Evolutionary conservation across 2,329 filamentous ascomycete species (phyloP).

Genomic region (Phialocephala subalpina): DNA sequence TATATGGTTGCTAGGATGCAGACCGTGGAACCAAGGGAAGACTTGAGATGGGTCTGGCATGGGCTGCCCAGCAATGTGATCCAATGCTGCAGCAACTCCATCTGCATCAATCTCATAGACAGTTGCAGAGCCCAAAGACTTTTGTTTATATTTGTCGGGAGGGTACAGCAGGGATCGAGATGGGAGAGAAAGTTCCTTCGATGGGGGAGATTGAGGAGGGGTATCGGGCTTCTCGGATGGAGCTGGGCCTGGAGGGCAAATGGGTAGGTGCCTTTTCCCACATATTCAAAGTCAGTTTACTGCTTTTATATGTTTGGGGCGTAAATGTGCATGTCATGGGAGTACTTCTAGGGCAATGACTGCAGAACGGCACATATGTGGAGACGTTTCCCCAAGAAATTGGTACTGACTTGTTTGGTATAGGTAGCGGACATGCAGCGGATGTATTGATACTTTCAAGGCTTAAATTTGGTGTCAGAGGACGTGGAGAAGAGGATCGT

Average conservation of each 20-base stretch:
- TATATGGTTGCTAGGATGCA: slow-evolving; percentile 87
- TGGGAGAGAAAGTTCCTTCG: slow-evolving; percentile 61
- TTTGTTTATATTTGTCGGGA: slow-evolving; percentile 66
- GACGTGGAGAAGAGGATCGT: slow-evolving; percentile 52
- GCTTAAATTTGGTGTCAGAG: slow-evolving; percentile 58
- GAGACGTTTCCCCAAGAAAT: background rate
- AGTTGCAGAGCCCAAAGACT: slow-evolving; percentile 59
- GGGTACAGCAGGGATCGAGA: slow-evolving; percentile 79
- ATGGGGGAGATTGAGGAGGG: slow-evolving; percentile 70
- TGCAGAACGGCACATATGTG: background rate
- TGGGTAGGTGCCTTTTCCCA: slow-evolving; percentile 73
- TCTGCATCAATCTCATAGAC: slow-evolving; percentile 78
- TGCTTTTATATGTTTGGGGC: background rate
- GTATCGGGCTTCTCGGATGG: slow-evolving; percentile 63
- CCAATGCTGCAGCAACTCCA: slow-evolving; percentile 75
- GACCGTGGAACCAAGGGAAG: slow-evolving; percentile 95
- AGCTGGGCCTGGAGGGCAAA: slow-evolving; percentile 82
- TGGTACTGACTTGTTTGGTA: slow-evolving; percentile 71
- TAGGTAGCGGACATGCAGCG: slow-evolving; percentile 62
- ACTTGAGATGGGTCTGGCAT: slow-evolving; percentile 85
- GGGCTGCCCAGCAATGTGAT: slow-evolving; percentile 79
- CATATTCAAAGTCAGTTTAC: background rate
- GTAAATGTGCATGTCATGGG: too few relatives aligned
- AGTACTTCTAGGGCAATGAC: background rate
- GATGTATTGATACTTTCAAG: slow-evolving; percentile 60